phyloP scores from a whole-genome alignment of 768 basidiomycete species.

The Suillus decipiens region DNA sequence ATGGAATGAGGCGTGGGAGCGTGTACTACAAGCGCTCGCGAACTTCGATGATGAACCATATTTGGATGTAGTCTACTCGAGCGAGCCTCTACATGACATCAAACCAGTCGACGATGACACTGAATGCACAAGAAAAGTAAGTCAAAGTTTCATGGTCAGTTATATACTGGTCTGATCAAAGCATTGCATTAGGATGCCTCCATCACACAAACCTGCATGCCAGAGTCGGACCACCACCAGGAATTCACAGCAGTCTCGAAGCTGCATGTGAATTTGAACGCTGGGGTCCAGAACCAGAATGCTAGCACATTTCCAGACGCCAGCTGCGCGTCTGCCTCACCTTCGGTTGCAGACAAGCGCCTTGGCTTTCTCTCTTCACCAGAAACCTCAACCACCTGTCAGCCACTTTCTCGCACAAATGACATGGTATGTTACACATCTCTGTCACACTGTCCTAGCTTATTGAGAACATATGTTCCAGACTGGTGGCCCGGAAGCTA shows the following conservation, averaged over 20 bases:
- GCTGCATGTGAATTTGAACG: constrained; percentile 1
- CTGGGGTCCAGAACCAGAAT: not conserved
- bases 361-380: constrained; percentile 3
- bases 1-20: constrained; percentile 4
- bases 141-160: not conserved
- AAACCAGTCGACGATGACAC: not conserved
- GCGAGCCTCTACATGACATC: not conserved
- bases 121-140: not conserved
- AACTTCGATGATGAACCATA: not conserved
- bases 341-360: not conserved
- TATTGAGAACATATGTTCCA: not conserved
- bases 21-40: not conserved
- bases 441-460: not conserved
- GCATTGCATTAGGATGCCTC: not conserved
- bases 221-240: no score
- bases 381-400: constrained; percentile 1
- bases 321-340: constrained; percentile 12
- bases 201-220: not conserved
- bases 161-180: not conserved
- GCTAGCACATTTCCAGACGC: not conserved
- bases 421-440: constrained; percentile 8
- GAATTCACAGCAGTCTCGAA: not conserved
- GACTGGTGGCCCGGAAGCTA: not conserved
- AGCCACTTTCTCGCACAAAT: constrained; percentile 8
- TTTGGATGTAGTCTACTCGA: not conserved